Percentiles rank a stretch among this genome's conserved stretches.
Evolutionary conservation across 2,329 filamentous ascomycete genomes (phyloP).

Genomic region (Exophiala alcalophila): DNA sequence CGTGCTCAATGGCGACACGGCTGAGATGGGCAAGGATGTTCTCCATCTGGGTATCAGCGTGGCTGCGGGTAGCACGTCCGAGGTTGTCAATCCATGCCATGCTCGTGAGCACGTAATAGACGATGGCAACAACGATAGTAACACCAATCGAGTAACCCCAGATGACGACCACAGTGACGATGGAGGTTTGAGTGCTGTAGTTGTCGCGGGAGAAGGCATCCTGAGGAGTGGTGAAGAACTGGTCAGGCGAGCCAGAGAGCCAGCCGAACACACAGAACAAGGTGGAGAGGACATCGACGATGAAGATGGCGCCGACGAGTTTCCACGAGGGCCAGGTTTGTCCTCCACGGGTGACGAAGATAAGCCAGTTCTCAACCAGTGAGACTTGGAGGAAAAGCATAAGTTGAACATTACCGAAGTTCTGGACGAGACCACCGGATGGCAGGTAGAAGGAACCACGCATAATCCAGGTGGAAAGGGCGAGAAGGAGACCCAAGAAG

Average conservation of each 20-base stretch:
- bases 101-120: constrained; percentile 50
- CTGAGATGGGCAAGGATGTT: constrained; percentile 52
- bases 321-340: constrained; percentile 74
- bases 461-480: constrained; percentile 68
- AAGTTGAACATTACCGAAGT: constrained; percentile 71
- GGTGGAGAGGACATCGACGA: constrained; percentile 68
- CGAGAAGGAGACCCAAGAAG: constrained; percentile 65
- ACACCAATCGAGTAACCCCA: constrained; percentile 55
- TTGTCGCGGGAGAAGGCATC: constrained; percentile 21
- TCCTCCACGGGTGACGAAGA: constrained; percentile 88
- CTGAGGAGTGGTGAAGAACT: constrained; percentile 40
- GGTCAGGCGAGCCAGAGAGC: constrained; percentile 56
- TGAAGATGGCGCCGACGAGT: constrained; percentile 66
- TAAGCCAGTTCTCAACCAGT: constrained; percentile 92
- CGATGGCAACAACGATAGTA: constrained; percentile 52
- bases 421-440: constrained; percentile 70
- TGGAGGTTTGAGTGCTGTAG: constrained; percentile 37
- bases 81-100: constrained; percentile 50
- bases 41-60: constrained; percentile 53
- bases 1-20: constrained; percentile 52
- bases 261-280: constrained; percentile 74
- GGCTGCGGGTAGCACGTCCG: constrained; percentile 51
- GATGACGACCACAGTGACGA: constrained; percentile 54
- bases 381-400: constrained; percentile 88
- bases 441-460: constrained; percentile 67